Evolutionary conservation across 2,329 filamentous ascomycete species (phyloP).

Genomic region (Hymenoscyphus occultus): DNA sequence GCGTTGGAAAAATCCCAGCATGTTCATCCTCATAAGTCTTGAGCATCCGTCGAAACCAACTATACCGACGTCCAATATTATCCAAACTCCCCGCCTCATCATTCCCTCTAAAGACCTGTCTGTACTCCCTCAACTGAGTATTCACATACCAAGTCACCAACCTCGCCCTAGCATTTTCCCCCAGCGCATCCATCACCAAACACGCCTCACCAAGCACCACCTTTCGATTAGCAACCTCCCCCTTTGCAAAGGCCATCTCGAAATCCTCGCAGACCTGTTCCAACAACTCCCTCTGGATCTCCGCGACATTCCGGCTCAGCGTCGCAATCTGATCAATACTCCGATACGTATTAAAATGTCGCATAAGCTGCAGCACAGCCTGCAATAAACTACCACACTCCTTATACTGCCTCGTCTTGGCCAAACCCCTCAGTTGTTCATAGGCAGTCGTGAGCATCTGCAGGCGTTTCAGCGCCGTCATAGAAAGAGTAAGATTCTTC

Average conservation of each 20-base stretch:
- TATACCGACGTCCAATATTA: constrained; percentile 91
- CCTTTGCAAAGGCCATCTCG: constrained; percentile 88
- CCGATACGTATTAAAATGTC: constrained; percentile 95
- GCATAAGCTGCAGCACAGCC: constrained; percentile 95
- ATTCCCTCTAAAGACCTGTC: constrained; percentile 91
- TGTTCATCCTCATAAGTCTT: constrained; percentile 96
- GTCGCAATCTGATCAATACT: constrained; percentile 98
- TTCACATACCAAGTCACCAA: constrained; percentile 98
- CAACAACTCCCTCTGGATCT: constrained; percentile 85
- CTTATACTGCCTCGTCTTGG: constrained; percentile 83
- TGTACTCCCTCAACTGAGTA: constrained; percentile 90
- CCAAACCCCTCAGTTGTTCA: constrained; percentile 82
- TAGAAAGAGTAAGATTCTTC: constrained; percentile 90
- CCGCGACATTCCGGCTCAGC: constrained; percentile 86
- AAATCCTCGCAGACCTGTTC: constrained; percentile 99
- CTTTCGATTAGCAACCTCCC: constrained; percentile 69
- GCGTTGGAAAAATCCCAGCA: constrained; percentile 76
- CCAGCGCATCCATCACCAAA: constrained; percentile 89
- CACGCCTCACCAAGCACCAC: constrained; percentile 81
- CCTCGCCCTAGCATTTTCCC: constrained; percentile 77
- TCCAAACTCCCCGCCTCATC: constrained; percentile 95
- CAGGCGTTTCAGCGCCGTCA: constrained; percentile 94
- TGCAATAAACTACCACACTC: constrained; percentile 93
- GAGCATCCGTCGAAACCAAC: constrained; percentile 94
- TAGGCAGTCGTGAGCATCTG: constrained; percentile 99